Evolutionary conservation across 140 eudicot genomes (phyloP), one percentile per base, ranked within the genome.

Genomic region (Anethum foeniculum): DNA sequence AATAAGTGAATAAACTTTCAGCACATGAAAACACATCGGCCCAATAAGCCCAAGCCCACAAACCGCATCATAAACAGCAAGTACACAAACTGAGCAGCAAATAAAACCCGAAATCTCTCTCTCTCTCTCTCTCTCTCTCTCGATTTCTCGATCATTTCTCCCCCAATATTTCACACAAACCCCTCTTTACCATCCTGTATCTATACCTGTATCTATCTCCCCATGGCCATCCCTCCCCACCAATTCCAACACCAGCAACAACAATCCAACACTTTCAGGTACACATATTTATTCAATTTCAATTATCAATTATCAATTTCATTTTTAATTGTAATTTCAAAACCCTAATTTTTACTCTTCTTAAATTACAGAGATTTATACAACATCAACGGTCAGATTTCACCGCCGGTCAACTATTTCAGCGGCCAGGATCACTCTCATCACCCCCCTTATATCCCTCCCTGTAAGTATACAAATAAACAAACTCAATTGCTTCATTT

Each of bases 371-470:
- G 97, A 81, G 91, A 92, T 38, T 15, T 86, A 25, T 85, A 83
- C 88, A 87, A 83, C 85, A 83, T 92, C 79, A 95, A 89, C 41
- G 93, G 84, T 54, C 91, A 86, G 87, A 85, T 88, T 86, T 78
- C 93, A 13, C 88, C 85, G 44, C 87, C 86, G 76, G 82, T 82
- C 19, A 85, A 84, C 79, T 92, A 82, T 79, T 85, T 92, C 82
- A 86, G 79, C 79, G 79, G 83, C 80, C 79, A 79, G 15, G 93
- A 86, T 81, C 88, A 85, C 32, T 77, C 84, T 44, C 81, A 80
- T 47, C 97, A 89, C 65, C 97, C 97, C 30, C 97, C 97, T 12
- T 93, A 90, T 71, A 88, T 93, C 69, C 96, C 97, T 81, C 92
- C 92, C 69, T 90, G 97, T 93, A 89, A 9, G 71, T 23, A 60